phyloP scores from a whole-genome alignment of 2,329 filamentous ascomycete genomes.

The Pseudofabraea citricarpa region DNA sequence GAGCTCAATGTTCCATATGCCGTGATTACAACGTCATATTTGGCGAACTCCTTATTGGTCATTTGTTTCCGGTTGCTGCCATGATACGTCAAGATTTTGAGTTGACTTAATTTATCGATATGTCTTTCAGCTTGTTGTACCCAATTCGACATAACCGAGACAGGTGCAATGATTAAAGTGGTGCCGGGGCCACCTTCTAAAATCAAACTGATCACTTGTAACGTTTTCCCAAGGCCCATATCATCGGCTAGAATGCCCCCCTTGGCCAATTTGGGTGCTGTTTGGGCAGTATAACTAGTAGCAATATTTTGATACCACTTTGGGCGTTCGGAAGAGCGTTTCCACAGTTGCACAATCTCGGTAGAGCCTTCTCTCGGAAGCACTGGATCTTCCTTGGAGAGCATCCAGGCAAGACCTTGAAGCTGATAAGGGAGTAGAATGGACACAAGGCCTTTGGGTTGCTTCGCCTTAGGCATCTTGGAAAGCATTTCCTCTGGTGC shows the following conservation, averaged over 20 bases:
- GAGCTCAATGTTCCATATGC: conserved; percentile 73
- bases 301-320: conserved; percentile 61
- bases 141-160: conserved; percentile 91
- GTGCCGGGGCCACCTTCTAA: conserved; percentile 49
- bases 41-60: conserved; percentile 47
- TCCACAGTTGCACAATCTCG: conserved; percentile 75
- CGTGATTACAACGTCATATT: conserved; percentile 75
- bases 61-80: conserved; percentile 54
- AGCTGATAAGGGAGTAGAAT: conserved; percentile 75
- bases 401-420: conserved; percentile 76
- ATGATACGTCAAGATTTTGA: conserved; percentile 72
- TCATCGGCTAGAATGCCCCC: conserved; percentile 88
- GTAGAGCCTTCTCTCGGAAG: conserved; percentile 54
- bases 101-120: conserved; percentile 55
- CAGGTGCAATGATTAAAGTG: conserved; percentile 76
- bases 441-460: conserved; percentile 61
- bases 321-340: conserved; percentile 36
- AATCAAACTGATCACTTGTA: conserved; percentile 79
- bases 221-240: conserved; percentile 90
- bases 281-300: conserved; percentile 59
- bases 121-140: conserved; percentile 72
- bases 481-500: conserved; percentile 58
- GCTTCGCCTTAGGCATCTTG: conserved; percentile 66
- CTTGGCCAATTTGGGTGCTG: conserved; percentile 60
- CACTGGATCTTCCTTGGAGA: conserved; percentile 66